These are phyloP conservation scores for Chlorociboria aeruginascens DNA, from an alignment of 495 filamentous ascomycete species.

Conservation along the genomic window DNA sequence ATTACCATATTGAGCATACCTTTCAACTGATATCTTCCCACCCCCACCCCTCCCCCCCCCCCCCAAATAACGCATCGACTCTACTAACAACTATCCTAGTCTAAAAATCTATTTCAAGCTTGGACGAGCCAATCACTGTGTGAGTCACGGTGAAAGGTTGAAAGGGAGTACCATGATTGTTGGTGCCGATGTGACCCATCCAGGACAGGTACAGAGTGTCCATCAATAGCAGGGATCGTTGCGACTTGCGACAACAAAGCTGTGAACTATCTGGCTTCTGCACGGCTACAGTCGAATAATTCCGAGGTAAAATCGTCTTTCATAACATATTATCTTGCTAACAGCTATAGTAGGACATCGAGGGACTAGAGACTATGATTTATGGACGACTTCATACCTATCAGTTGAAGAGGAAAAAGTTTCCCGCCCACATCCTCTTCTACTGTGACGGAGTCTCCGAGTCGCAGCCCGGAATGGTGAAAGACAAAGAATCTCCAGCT, in stretches of 20 bases:
- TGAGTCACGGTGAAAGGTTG: too few species aligned
- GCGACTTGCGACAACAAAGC: neutral
- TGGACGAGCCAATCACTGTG: too few species aligned
- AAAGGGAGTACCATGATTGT: slow-evolving; percentile 1
- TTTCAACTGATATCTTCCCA: too few species aligned
- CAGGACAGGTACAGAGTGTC: neutral
- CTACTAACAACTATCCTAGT: too few species aligned
- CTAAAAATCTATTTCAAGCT: too few species aligned
- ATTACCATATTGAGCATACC: too few species aligned
- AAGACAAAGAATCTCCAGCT: too few species aligned
- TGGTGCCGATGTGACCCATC: slow-evolving; percentile 6
- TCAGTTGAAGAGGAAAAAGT: slow-evolving; percentile 10
- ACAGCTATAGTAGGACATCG: slow-evolving; percentile 1
- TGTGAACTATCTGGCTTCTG: slow-evolving; percentile 6
- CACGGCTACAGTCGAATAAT: slow-evolving; percentile 7
- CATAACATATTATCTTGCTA: neutral
- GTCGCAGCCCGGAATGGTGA: slow-evolving; percentile 46
- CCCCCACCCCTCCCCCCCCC: too few species aligned
- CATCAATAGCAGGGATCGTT: slow-evolving; percentile 6
- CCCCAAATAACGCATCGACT: too few species aligned
- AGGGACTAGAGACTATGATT: slow-evolving; percentile 1
- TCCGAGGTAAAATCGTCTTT: slow-evolving; percentile 1
- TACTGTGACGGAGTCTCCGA: slow-evolving; percentile 89
- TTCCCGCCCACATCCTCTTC: slow-evolving; percentile 65
- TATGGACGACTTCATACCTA: neutral